Base-by-base conservation (phyloP, 495 filamentous ascomycete species). In the Penicillium ochrochloron region DNA sequence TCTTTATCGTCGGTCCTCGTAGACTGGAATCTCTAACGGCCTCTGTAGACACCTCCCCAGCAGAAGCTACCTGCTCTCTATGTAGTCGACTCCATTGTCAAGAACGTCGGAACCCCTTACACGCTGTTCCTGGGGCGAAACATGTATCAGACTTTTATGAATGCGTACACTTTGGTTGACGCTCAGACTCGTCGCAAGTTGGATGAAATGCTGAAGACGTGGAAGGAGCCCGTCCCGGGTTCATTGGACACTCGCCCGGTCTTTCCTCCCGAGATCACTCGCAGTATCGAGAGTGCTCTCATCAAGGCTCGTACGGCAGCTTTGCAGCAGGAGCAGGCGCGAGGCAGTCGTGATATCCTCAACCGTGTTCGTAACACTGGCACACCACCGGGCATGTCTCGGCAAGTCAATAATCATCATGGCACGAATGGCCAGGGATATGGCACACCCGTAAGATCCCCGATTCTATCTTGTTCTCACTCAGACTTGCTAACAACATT, bases 41-140 rank as follows among this genome's bases (percentile, higher is more conserved):
- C 62, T 73, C 62, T 77, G 66, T 82, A 99, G 94, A 90, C 88
- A 46, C 86, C 92, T 48, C 93, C 95, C 23, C 81, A 83, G 39
- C 90, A 90, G 73, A 99, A 97, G 70, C 81, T 99, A 17, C 93
- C 94, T 25, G 92, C 96, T 3, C 84, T 99, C n/a, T 99, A 98
- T 81, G 90, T 99, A 68, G 91, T 97, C 73, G 95, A 99, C 79
- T 97, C 94, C 10, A 91, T 99, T 60, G 95, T 95, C 70, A 99
- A 99, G 80, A 98, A 98, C 83, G 93, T 98, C 61, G 96, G 96
- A 29, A 97, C 93, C 1, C 96, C 95, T 53, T 99, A 98, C 77
- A 96, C 93, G 1, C 84, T 97, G 8, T 97, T 95, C 74, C 88
- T 99, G 64, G 92, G 95, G 41, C 88, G 91, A 21, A 93, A 94